Evolutionary conservation across 345 rosid species (phyloP).

Genomic region (Gossypium rotundifolium): DNA sequence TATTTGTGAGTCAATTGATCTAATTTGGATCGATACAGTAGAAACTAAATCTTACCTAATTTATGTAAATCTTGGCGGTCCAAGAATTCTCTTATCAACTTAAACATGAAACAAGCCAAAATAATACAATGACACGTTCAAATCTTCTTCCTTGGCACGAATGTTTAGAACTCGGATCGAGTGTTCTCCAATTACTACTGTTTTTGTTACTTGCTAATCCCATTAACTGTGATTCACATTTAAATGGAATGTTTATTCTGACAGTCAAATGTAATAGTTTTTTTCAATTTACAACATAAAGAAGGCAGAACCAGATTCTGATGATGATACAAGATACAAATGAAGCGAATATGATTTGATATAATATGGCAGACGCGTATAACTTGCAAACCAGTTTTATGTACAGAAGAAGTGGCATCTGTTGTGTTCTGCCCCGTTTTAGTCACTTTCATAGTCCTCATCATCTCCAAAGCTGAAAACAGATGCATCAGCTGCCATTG

Average conservation of each 20-base stretch:
- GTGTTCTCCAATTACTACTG: no score
- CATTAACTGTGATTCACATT: conserved; percentile 6
- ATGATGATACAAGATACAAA: neutral
- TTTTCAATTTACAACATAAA: conserved; percentile 16
- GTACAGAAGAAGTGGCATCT: conserved; percentile 12
- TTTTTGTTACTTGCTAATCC: neutral
- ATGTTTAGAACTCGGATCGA: no score
- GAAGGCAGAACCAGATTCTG: conserved; percentile 7
- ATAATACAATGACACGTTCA: no score
- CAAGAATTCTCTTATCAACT: no score
- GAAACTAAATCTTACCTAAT: no score
- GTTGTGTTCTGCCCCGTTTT: conserved; percentile 8
- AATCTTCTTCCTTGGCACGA: no score
- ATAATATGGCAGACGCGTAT: neutral
- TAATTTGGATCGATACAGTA: no score
- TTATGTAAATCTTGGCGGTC: no score
- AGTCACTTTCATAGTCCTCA: conserved; percentile 72
- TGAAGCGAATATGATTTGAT: conserved; percentile 4
- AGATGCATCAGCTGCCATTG: conserved; percentile 85
- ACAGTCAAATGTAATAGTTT: neutral
- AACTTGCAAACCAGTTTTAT: conserved; percentile 14
- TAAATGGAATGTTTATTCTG: conserved; percentile 14
- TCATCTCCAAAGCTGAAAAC: conserved; percentile 70
- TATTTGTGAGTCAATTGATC: no score
- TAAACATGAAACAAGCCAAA: no score